Percentiles rank a stretch among this genome's conserved stretches.
These are phyloP conservation scores for Luvunga scandens DNA, from an alignment of 345 rosid genomes.

Conservation along the genomic window DNA sequence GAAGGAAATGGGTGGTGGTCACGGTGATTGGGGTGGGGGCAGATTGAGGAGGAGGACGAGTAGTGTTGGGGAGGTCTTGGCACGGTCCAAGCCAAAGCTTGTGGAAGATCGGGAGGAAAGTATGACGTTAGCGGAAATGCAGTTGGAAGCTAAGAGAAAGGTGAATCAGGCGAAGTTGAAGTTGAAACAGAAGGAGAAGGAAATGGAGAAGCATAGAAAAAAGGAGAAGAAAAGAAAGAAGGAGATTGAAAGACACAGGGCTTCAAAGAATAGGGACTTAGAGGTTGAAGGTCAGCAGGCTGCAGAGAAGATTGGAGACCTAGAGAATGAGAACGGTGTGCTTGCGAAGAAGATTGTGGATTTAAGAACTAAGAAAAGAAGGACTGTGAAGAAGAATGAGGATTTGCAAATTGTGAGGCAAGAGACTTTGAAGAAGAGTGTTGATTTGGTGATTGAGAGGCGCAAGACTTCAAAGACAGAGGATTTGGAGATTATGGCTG, in stretches of 20 bases:
- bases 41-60: constrained; percentile 40
- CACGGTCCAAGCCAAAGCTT: constrained; percentile 27
- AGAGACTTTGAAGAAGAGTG: constrained; percentile 19
- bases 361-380: constrained; percentile 21
- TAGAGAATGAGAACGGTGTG: constrained; percentile 13
- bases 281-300: constrained; percentile 25
- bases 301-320: constrained; percentile 20
- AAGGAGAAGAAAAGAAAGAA: constrained; percentile 23
- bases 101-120: constrained; percentile 40
- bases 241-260: constrained; percentile 7
- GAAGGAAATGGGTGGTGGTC: constrained; percentile 27
- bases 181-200: constrained; percentile 21
- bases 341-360: constrained; percentile 26
- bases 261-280: constrained; percentile 8
- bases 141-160: constrained; percentile 43
- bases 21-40: constrained; percentile 31
- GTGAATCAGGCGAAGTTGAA: constrained; percentile 29
- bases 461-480: constrained; percentile 17
- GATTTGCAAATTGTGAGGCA: constrained; percentile 19
- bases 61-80: constrained; percentile 34
- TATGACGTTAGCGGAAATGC: constrained; percentile 83
- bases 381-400: constrained; percentile 25
- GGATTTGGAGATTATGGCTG: constrained; percentile 30
- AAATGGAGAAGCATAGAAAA: constrained; percentile 23
- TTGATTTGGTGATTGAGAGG: constrained; percentile 14